Conservation (phyloP, 2,329 filamentous ascomycete species). For the Diaporthe sp. region DNA sequence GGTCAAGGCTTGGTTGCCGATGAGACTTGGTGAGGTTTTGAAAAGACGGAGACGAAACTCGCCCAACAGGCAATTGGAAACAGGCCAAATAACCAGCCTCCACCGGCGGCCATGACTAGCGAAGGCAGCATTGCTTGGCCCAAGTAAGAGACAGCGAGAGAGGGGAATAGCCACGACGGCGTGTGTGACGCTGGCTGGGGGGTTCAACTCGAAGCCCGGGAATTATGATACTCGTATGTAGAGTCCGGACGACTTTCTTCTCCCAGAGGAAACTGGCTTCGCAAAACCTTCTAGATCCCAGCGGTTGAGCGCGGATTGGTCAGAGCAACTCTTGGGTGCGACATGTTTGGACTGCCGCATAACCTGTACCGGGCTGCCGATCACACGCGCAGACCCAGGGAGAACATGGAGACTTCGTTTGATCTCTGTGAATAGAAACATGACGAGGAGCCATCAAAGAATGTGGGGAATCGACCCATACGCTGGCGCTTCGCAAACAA, state of each 20-base stretch:
- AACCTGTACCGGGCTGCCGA: slow-evolving; percentile 22
- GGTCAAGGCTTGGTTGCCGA: slow-evolving; percentile 24
- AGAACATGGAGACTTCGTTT: slow-evolving; percentile 11
- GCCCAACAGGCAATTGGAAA: slow-evolving; percentile 4
- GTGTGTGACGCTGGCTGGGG: neutral
- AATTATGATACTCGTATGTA: neutral
- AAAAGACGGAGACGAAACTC: slow-evolving; percentile 21
- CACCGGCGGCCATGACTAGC: slow-evolving; percentile 21
- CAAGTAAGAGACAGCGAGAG: neutral
- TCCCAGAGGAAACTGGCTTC: neutral
- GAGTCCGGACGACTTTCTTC: neutral
- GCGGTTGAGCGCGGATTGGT: slow-evolving; percentile 16
- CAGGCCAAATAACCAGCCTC: neutral
- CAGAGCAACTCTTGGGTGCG: slow-evolving; percentile 8
- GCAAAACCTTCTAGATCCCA: slow-evolving; percentile 10
- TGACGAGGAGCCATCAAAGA: slow-evolving; percentile 15
- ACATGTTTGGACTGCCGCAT: slow-evolving; percentile 20
- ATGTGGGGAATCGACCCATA: slow-evolving; percentile 29
- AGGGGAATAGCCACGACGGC: neutral
- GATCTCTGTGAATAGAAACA: slow-evolving; percentile 22
- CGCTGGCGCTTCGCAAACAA: slow-evolving; percentile 1
- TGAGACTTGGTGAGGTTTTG: slow-evolving; percentile 24
- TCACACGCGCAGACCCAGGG: slow-evolving; percentile 4
- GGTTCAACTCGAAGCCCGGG: neutral
- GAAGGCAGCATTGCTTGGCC: neutral